Evolutionary conservation across 257 asterid species (phyloP).

Genomic region (Galeopsis tetrahit): DNA sequence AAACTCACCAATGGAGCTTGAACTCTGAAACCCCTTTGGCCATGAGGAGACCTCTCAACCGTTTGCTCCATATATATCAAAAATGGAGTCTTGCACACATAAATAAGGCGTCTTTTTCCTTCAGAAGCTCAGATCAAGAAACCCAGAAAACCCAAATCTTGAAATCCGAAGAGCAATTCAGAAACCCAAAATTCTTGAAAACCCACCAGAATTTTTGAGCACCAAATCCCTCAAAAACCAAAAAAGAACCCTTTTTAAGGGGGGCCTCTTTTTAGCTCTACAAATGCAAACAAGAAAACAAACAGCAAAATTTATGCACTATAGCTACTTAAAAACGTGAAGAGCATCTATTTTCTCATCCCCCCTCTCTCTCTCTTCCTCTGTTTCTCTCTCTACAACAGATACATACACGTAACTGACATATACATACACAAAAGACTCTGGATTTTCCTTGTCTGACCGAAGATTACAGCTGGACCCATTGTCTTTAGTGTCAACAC

Average conservation of each 20-base stretch:
- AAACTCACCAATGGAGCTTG: conserved; percentile 91
- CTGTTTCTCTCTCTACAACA: conserved; percentile 35
- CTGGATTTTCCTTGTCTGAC: conserved; percentile 41
- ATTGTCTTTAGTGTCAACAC: conserved; percentile 54
- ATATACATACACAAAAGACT: conserved; percentile 38
- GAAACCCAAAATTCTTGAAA: conserved; percentile 41
- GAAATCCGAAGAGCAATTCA: conserved; percentile 44
- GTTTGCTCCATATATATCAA: conserved; percentile 68
- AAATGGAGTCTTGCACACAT: conserved; percentile 42
- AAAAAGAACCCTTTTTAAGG: conserved; percentile 38
- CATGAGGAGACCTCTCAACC: conserved; percentile 75
- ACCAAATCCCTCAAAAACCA: conserved; percentile 45
- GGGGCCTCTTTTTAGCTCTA: conserved; percentile 36
- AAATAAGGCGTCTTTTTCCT: conserved; percentile 36
- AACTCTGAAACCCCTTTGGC: conserved; percentile 75
- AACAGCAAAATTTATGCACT: conserved; percentile 47
- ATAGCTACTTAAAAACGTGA: conserved; percentile 43
- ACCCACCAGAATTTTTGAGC: conserved; percentile 15
- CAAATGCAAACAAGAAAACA: conserved; percentile 57
- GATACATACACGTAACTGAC: conserved; percentile 39
- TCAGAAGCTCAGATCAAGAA: conserved; percentile 51
- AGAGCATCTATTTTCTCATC: conserved; percentile 40
- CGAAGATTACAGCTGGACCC: conserved; percentile 80
- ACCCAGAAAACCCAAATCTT: conserved; percentile 32
- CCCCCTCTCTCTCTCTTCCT: conserved; percentile 31